Conservation (phyloP, 2,329 filamentous ascomycete species). For the Leptographium flavum region DNA sequence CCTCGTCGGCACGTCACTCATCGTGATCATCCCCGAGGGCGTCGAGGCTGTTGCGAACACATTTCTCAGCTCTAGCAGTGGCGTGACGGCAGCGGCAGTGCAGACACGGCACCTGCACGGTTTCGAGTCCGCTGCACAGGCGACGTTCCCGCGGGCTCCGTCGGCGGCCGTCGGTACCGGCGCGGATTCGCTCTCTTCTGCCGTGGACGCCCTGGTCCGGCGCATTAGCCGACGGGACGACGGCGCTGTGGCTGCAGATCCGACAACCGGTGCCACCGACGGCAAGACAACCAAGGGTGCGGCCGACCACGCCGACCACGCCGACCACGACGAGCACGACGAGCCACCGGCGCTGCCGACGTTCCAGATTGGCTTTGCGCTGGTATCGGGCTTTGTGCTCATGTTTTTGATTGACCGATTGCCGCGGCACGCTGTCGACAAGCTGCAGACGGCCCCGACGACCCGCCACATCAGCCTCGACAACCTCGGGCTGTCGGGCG, state of each 20-base stretch:
- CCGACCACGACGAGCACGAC: slow-evolving; percentile 20
- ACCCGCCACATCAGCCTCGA: slow-evolving; percentile 82
- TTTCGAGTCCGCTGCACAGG: not conserved
- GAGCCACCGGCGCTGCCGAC: slow-evolving; percentile 35
- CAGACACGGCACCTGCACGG: not conserved
- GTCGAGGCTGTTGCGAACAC: slow-evolving; percentile 73
- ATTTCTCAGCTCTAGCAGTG: slow-evolving; percentile 8
- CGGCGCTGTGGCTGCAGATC: not conserved
- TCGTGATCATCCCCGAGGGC: slow-evolving; percentile 95
- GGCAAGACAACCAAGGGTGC: not conserved
- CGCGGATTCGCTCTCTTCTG: not conserved
- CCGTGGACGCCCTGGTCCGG: not conserved
- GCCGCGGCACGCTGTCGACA: slow-evolving; percentile 56
- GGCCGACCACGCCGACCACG: not conserved
- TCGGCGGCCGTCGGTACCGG: not conserved
- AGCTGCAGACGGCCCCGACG: slow-evolving; percentile 47
- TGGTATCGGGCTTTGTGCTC: slow-evolving; percentile 79
- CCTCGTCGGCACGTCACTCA: slow-evolving; percentile 83
- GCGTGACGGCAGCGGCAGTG: not conserved
- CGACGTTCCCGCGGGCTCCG: not conserved
- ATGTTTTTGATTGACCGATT: slow-evolving; percentile 94
- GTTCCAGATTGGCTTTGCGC: slow-evolving; percentile 71
- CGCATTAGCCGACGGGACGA: not conserved
- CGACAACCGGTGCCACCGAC: not conserved
- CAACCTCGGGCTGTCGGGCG: slow-evolving; percentile 40